Percentiles rank a stretch among this genome's conserved stretches.
These are phyloP conservation scores for Coniophora puteana DNA, from an alignment of 1,284 basidiomycete species.

Conservation along the genomic window DNA sequence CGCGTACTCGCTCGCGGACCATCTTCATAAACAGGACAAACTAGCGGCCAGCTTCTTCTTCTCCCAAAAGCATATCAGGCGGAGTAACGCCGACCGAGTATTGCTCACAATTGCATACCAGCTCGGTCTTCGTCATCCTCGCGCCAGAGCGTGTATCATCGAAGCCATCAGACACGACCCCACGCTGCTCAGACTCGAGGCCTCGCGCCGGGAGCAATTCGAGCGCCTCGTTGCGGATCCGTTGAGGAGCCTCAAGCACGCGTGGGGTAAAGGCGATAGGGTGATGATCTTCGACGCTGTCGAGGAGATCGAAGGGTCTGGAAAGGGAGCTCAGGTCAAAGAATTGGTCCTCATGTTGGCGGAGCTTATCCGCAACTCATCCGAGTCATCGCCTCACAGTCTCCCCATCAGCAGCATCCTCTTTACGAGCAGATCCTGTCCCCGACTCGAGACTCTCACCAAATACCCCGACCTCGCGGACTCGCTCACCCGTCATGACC, in stretches of 20 bases:
- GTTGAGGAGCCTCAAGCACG: neutral
- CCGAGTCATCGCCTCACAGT: slow-evolving; percentile 10
- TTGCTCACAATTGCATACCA: slow-evolving; percentile 14
- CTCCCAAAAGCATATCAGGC: slow-evolving; percentile 13
- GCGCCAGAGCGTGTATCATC: slow-evolving; percentile 8
- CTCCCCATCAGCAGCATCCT: too few relatives aligned
- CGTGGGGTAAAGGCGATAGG: too few relatives aligned
- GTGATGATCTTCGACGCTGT: slow-evolving; percentile 12
- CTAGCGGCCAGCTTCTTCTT: slow-evolving; percentile 19
- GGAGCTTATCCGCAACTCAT: slow-evolving; percentile 6
- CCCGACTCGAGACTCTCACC: slow-evolving; percentile 14
- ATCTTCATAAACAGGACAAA: slow-evolving; percentile 11
- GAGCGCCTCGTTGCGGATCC: slow-evolving; percentile 13
- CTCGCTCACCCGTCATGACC: slow-evolving; percentile 10
- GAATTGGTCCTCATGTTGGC: slow-evolving; percentile 15
- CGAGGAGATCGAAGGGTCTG: slow-evolving; percentile 21
- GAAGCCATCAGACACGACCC: slow-evolving; percentile 12
- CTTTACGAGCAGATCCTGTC: slow-evolving; percentile 15
- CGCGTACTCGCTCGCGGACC: slow-evolving; percentile 17
- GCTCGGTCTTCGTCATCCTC: slow-evolving; percentile 7
- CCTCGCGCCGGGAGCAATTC: slow-evolving; percentile 18
- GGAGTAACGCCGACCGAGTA: slow-evolving; percentile 10
- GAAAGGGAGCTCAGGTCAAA: slow-evolving; percentile 13
- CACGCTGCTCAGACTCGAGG: slow-evolving; percentile 17
- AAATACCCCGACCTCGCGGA: slow-evolving; percentile 3